These are phyloP conservation scores for Beauveria caledonica DNA, from an alignment of 2,329 filamentous ascomycete species.

Conservation along the genomic window DNA sequence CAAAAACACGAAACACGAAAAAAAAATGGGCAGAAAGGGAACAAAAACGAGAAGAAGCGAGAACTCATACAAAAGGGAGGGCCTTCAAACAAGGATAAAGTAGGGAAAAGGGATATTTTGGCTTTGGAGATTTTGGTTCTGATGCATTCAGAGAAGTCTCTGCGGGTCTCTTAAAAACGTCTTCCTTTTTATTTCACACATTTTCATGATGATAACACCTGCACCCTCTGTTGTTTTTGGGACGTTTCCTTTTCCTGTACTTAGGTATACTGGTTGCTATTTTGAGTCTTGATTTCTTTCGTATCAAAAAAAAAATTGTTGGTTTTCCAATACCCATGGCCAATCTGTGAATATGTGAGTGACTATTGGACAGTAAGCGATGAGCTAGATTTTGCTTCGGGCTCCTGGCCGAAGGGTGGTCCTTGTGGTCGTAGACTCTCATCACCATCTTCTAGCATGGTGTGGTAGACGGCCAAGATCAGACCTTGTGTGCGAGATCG, in stretches of 20 bases:
- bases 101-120: background rate
- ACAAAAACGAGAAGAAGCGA: background rate
- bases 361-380: background rate
- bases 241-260: background rate
- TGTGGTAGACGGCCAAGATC: too few species aligned
- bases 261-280: constrained; percentile 8
- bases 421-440: too few species aligned
- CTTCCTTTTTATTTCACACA: constrained; percentile 8
- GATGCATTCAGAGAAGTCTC: background rate
- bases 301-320: background rate
- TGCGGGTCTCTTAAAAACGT: background rate
- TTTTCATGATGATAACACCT: constrained; percentile 1
- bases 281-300: constrained; percentile 7
- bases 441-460: too few species aligned
- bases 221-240: background rate
- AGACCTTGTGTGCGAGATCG: too few species aligned
- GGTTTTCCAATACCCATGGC: background rate
- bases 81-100: background rate
- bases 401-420: too few species aligned
- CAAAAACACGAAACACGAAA: background rate
- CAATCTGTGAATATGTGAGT: background rate
- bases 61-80: background rate
- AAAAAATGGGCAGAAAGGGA: background rate
- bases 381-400: too few species aligned
- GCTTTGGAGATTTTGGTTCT: background rate